Evolutionary conservation across 495 filamentous ascomycete species (phyloP).

Genomic region (Neurospora sp.): DNA sequence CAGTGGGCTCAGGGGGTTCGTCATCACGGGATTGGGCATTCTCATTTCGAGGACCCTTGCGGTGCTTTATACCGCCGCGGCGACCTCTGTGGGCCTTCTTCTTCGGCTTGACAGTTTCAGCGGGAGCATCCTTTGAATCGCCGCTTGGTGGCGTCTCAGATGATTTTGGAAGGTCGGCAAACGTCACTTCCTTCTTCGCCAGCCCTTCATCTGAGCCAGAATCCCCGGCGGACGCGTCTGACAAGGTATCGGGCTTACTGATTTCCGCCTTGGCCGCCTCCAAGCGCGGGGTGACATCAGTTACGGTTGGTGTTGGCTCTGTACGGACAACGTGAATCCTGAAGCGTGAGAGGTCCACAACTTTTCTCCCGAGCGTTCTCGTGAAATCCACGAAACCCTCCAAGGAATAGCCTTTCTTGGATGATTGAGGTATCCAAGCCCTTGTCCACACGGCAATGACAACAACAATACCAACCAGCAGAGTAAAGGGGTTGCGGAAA

Average conservation of each 20-base stretch:
- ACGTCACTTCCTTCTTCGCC: background rate
- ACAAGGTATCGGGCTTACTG: background rate
- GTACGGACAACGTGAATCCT: background rate
- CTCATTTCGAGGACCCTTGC: conserved; percentile 40
- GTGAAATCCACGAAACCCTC: background rate
- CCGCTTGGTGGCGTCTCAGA: conserved; percentile 2
- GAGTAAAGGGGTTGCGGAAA: conserved; percentile 36
- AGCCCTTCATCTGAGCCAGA: background rate
- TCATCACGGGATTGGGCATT: conserved; percentile 32
- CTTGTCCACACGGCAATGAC: conserved; percentile 4
- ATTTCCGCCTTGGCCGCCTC: background rate
- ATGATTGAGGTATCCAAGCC: background rate
- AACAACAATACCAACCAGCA: conserved; percentile 26
- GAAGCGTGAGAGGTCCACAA: background rate
- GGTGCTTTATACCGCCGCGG: conserved; percentile 68
- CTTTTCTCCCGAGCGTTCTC: background rate
- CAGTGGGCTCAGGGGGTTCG: conserved; percentile 21
- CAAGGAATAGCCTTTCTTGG: background rate
- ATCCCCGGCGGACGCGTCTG: background rate
- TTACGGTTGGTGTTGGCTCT: background rate
- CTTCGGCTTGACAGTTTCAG: conserved; percentile 44
- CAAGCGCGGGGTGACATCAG: background rate
- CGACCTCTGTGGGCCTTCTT: conserved; percentile 76
- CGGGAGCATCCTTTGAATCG: conserved; percentile 23
- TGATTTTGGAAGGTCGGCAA: conserved; percentile 4